Evolutionary conservation across 768 basidiomycete species (phyloP), one percentile per base, ranked within the genome.

Genomic region (Calocybe gangraenosa): DNA sequence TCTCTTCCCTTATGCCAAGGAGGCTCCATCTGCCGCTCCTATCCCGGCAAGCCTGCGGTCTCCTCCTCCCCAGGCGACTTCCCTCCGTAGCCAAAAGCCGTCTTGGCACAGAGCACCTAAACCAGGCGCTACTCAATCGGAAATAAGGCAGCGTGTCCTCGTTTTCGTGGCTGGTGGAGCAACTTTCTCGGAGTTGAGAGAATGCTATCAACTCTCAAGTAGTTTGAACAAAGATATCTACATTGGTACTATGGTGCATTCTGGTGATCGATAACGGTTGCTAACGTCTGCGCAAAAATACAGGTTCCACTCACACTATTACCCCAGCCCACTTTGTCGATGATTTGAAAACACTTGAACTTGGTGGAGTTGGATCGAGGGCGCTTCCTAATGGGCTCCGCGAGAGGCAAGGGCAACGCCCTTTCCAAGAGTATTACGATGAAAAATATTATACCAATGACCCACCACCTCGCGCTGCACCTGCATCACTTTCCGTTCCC

Each of bases 111-210:
- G 84, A 55, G 84, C 86, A 1, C 80, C 80, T 3, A 78, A 75
- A 53, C 62, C 79, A 3, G 75, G 71, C 3, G 71, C 70, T 19
- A 60, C 68, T 2, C 59, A 68, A 17, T 57, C 67, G 23, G 76
- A 66, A 70, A 84, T 76, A 40, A 76, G 81, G 47, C 86, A 91
- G 63, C 77, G 95, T 21, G 57, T 96, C 11, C 73, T 99, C 28
- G 78, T 97, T 14, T 98, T 98, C 64, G 73, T 97, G 18, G 88
- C 90, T 11, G 96, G 96, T 28, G 96, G 96, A 2, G 84, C 94
- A 78, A 94, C 96, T 1, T 93, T 92, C 61, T 95, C 93, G 0
- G 96, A 99, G 65, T 85, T 94, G 65, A 76, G 95, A 48, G 82
- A 92, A 57, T 84, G 81, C 37, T 98, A 97, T 59, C 74, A 83